Evolutionary conservation across 2,329 filamentous ascomycete genomes (phyloP), one percentile per base, ranked within the genome.

Genomic region (Pyrenochaeta sp.): DNA sequence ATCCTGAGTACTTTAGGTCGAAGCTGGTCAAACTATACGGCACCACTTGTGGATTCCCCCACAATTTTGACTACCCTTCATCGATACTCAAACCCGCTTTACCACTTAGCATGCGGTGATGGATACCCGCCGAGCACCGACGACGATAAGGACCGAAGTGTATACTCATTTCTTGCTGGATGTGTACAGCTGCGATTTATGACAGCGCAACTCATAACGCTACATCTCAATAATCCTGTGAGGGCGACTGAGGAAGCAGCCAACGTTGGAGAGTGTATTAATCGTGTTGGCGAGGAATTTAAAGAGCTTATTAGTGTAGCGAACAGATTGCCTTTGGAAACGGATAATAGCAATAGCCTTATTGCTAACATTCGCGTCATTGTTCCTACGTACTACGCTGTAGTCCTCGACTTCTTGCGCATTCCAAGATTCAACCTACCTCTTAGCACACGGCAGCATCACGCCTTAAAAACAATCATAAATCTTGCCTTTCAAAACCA

Each of bases 371-470:
- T 76, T 32, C 71, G 73, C 9, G 63, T 63, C 12, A 71, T 77
- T 11, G 68, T 76, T 6, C 74, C 75, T 0, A 60, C 71, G 29
- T 77, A 75, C 32, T 66, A 77, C 47, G 70, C 72, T n/a, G 60
- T 67, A 4, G 54, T 75, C 14, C 63, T 77, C 0, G 71, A 76
- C 20, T 71, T 65, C 35, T 55, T 66, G 36, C 66, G 68, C 9
- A 11, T 67, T 20, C 58, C 56, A 20, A 46, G 27, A 12, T 58
- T 58, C 31, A 43, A 57, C 4, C 37, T 47, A 11, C 50, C 54
- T n/a, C 44, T 56, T 29, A 48, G 29, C 15, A 51, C 47, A 1
- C 29, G 51, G 43, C 57, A 58, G 45, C 37, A 49, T 3, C 40
- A 51, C 17, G 57, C 58, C 12, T 30, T 52, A n/a, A 47, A 52